These are phyloP conservation scores for Aspergillus sergii DNA, from an alignment of 2,329 filamentous ascomycete genomes.

Conservation along the genomic window DNA sequence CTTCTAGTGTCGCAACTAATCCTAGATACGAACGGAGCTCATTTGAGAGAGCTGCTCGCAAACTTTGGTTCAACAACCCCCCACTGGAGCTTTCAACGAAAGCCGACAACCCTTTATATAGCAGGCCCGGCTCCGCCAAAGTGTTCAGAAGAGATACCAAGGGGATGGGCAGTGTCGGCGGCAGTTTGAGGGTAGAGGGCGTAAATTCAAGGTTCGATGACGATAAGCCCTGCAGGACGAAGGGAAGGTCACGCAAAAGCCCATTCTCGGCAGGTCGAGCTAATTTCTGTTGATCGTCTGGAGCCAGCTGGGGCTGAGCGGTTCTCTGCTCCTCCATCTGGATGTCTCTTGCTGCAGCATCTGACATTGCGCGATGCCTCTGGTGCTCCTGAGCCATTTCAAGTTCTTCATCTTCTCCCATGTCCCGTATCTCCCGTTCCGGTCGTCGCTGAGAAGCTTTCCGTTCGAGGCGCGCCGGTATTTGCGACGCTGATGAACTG, in stretches of 20 bases:
- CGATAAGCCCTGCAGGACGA: conserved; percentile 88
- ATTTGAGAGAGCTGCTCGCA: conserved; percentile 80
- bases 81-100: conserved; percentile 82
- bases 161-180: conserved; percentile 76
- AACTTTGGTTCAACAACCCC: conserved; percentile 87
- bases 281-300: conserved; percentile 46
- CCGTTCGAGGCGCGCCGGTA: conserved; percentile 29
- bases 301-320: conserved; percentile 14
- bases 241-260: conserved; percentile 79
- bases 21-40: conserved; percentile 89
- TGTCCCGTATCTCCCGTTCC: conserved; percentile 23
- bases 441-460: conserved; percentile 27
- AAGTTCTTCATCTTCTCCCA: conserved; percentile 21
- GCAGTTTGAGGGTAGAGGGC: conserved; percentile 71
- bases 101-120: conserved; percentile 77
- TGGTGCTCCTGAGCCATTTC: conserved; percentile 21
- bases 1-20: conserved; percentile 87
- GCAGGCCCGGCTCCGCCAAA: conserved; percentile 87
- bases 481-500: conserved; percentile 45
- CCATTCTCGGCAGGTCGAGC: conserved; percentile 66
- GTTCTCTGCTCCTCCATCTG: conserved; percentile 19
- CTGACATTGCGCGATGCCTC: conserved; percentile 19
- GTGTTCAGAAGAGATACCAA: conserved; percentile 85
- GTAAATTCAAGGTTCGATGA: conserved; percentile 81
- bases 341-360: conserved; percentile 22